Evolutionary conservation across 2,329 filamentous ascomycete genomes (phyloP).

Genomic region (Aureobasidium mangrovei): DNA sequence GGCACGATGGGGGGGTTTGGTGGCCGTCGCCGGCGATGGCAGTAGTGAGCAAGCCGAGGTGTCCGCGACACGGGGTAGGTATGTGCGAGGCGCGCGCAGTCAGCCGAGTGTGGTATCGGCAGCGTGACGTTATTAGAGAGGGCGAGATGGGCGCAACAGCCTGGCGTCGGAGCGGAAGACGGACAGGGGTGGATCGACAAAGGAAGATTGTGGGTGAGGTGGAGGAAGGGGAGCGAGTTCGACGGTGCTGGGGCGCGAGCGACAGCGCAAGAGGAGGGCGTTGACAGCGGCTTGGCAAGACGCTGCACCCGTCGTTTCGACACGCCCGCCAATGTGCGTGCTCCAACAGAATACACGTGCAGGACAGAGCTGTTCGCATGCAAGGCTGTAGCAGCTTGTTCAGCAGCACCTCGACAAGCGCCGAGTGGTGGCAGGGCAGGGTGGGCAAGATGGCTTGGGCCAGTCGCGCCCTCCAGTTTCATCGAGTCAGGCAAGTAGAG

Average conservation of each 20-base stretch:
- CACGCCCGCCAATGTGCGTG: too few species aligned
- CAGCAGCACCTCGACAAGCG: too few species aligned
- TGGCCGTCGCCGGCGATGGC: neutral
- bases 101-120: neutral
- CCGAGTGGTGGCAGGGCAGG: too few species aligned
- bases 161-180: conserved; percentile 8
- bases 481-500: neutral
- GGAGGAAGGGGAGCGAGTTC: neutral
- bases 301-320: neutral
- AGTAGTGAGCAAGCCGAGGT: conserved; percentile 5
- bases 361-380: too few species aligned
- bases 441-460: neutral
- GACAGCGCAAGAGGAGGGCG: conserved; percentile 1
- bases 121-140: neutral
- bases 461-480: neutral
- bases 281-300: conserved; percentile 9
- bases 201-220: conserved; percentile 13
- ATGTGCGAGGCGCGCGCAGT: neutral
- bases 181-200: conserved; percentile 10
- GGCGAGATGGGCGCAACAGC: conserved; percentile 1
- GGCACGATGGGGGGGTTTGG: neutral
- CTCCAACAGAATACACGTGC: neutral
- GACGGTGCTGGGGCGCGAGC: neutral
- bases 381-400: too few species aligned
- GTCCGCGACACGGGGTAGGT: neutral